Evolutionary conservation across 345 rosid genomes (phyloP).

Genomic region (Bruguiera gymnorhiza): DNA sequence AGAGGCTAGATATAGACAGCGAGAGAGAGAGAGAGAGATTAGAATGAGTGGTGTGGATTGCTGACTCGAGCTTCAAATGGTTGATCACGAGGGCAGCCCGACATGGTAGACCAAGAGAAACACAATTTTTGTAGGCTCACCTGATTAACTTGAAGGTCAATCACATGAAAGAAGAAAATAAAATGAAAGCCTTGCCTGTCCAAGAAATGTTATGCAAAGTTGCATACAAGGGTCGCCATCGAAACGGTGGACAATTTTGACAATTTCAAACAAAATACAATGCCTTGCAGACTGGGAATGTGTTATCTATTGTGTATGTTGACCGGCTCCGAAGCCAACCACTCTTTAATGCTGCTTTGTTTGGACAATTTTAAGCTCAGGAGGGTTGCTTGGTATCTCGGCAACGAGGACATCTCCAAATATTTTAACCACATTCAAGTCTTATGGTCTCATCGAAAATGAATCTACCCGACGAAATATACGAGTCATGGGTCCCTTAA

Average conservation of each 20-base stretch:
- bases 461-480: slow-evolving; percentile 20
- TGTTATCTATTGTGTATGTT: slow-evolving; percentile 29
- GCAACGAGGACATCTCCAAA: slow-evolving; percentile 47
- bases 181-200: slow-evolving; percentile 8
- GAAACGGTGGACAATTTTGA: slow-evolving; percentile 19
- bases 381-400: slow-evolving; percentile 54
- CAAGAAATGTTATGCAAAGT: not conserved
- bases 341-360: slow-evolving; percentile 29
- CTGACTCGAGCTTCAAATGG: slow-evolving; percentile 29
- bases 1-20: not conserved
- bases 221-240: slow-evolving; percentile 8
- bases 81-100: slow-evolving; percentile 43
- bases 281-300: slow-evolving; percentile 32
- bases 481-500: slow-evolving; percentile 20
- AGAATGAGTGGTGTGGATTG: slow-evolving; percentile 24
- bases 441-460: not conserved
- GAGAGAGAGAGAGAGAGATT: not conserved
- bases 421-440: slow-evolving; percentile 15
- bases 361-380: slow-evolving; percentile 34
- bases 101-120: slow-evolving; percentile 25
- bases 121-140: slow-evolving; percentile 24
- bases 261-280: slow-evolving; percentile 11
- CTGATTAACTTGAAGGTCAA: slow-evolving; percentile 36
- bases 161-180: slow-evolving; percentile 10
- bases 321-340: slow-evolving; percentile 48